A percentile compares a stretch with the other conserved stretches of the same genome.
These are phyloP conservation scores for Cutaneotrichosporon sp. DNA, from an alignment of 1,284 basidiomycete genomes.

Conservation along the genomic window DNA sequence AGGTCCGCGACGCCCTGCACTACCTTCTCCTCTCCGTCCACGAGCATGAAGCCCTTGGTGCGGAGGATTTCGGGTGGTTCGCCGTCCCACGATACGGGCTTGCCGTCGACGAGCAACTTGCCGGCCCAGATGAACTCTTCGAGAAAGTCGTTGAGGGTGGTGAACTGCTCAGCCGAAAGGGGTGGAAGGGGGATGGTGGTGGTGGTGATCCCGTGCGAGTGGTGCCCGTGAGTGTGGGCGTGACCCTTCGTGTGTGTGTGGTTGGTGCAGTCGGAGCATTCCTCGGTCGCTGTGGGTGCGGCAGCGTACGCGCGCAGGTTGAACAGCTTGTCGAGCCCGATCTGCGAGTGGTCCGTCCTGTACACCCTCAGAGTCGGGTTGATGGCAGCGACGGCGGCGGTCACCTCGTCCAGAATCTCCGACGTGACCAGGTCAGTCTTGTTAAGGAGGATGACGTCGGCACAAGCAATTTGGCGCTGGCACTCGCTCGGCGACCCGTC, in stretches of 20 bases:
- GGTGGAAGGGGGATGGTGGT: slow-evolving; percentile 67
- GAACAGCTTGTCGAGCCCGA: slow-evolving; percentile 70
- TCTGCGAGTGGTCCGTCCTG: slow-evolving; percentile 64
- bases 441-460: slow-evolving; percentile 86
- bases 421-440: slow-evolving; percentile 70
- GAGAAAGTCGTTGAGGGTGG: slow-evolving; percentile 70
- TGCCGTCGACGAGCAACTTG: slow-evolving; percentile 23
- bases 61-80: slow-evolving; percentile 62
- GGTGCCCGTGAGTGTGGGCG: slow-evolving; percentile 18
- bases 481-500: slow-evolving; percentile 68
- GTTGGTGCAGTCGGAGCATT: slow-evolving; percentile 21
- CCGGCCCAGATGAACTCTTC: slow-evolving; percentile 73
- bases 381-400: slow-evolving; percentile 61
- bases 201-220: slow-evolving; percentile 62
- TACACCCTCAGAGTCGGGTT: slow-evolving; percentile 76
- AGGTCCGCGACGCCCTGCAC: slow-evolving; percentile 83
- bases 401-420: slow-evolving; percentile 55
- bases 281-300: background rate
- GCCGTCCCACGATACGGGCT: slow-evolving; percentile 21
- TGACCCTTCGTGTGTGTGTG: slow-evolving; percentile 49
- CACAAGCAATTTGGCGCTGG: slow-evolving; percentile 81
- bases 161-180: slow-evolving; percentile 40
- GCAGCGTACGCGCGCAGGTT: slow-evolving; percentile 70
- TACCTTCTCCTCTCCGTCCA: slow-evolving; percentile 60
- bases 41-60: slow-evolving; percentile 73